phyloP scores from a whole-genome alignment of 2,329 filamentous ascomycete genomes.

The Mariannaea sp. region DNA sequence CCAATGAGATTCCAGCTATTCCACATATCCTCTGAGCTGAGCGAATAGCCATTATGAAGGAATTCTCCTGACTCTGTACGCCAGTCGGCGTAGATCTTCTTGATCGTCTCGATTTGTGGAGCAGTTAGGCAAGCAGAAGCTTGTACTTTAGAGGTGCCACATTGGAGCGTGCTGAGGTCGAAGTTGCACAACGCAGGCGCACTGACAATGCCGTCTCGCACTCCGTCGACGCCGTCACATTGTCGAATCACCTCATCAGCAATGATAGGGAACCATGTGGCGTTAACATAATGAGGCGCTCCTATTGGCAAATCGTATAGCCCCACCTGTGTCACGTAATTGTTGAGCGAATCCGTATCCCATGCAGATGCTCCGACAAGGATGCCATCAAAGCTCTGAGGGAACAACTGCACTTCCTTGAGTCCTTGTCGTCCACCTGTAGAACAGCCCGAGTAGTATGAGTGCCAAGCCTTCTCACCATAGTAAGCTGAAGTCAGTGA shows the following conservation, averaged over 20 bases:
- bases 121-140: neutral
- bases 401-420: neutral
- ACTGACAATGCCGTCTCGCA: conserved; percentile 54
- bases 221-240: conserved; percentile 55
- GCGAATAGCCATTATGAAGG: neutral
- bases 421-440: conserved; percentile 2
- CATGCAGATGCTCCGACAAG: conserved; percentile 52
- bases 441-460: conserved; percentile 37
- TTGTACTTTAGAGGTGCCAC: conserved; percentile 32
- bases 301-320: neutral
- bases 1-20: neutral
- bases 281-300: neutral
- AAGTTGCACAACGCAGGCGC: conserved; percentile 51
- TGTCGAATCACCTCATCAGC: conserved; percentile 50
- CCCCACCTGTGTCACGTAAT: conserved; percentile 46
- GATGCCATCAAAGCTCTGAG: conserved; percentile 37
- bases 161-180: conserved; percentile 46
- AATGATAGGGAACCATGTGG: conserved; percentile 50
- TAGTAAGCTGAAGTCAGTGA: neutral
- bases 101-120: conserved; percentile 1
- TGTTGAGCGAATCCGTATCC: conserved; percentile 49
- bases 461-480: conserved; percentile 44
- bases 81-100: conserved; percentile 3
- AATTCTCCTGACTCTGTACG: neutral
- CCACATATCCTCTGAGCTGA: neutral